Percentiles rank a stretch among this genome's conserved stretches.
Conservation (phyloP, 2,329 filamentous ascomycete genomes). For the Phyllosticta capitalensis region DNA sequence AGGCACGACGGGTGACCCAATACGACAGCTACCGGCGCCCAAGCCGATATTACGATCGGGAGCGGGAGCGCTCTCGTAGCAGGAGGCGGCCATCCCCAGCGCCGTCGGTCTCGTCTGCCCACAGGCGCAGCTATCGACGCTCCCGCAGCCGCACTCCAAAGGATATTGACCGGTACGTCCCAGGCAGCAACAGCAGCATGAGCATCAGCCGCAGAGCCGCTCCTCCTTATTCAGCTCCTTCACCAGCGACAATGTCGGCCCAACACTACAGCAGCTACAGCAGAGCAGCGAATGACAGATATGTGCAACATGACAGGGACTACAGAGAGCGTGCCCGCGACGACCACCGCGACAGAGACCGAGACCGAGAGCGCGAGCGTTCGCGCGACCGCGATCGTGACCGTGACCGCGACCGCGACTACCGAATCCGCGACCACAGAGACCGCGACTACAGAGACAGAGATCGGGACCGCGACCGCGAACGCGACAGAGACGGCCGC, state of each 20-base stretch:
- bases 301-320: conserved; percentile 17
- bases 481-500: conserved; percentile 31
- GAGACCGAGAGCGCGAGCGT: conserved; percentile 17
- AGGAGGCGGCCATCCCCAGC: conserved; percentile 11
- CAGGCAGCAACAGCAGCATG: conserved; percentile 14
- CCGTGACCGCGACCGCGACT: conserved; percentile 29
- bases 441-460: neutral
- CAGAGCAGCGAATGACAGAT: conserved; percentile 11
- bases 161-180: conserved; percentile 30
- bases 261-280: neutral
- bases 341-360: conserved; percentile 1
- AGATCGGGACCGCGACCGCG: conserved; percentile 13
- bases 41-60: conserved; percentile 14
- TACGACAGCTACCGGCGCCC: conserved; percentile 17
- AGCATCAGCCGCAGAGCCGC: neutral
- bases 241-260: neutral
- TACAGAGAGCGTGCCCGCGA: conserved; percentile 19
- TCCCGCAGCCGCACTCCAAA: conserved; percentile 23
- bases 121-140: conserved; percentile 14
- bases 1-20: conserved; percentile 18
- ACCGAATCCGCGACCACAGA: conserved; percentile 15
- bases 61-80: conserved; percentile 15
- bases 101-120: conserved; percentile 16
- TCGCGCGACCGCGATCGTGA: conserved; percentile 35
- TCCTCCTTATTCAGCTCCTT: neutral